Evolutionary conservation across 306 rosid genomes (phyloP).

Genomic region (Pachyrhizus erosus): DNA sequence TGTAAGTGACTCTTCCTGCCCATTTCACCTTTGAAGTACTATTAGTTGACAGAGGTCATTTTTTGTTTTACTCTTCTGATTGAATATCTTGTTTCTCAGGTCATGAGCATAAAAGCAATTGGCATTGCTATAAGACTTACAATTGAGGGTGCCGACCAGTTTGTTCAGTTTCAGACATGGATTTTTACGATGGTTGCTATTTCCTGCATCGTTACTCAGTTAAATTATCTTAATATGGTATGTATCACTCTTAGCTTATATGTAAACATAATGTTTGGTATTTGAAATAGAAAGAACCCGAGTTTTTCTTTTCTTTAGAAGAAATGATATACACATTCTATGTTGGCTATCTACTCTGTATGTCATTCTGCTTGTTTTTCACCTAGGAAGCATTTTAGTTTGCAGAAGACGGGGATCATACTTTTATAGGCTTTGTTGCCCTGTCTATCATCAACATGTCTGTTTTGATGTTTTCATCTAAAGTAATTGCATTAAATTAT

Average conservation of each 20-base stretch:
- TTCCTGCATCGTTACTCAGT: conserved; percentile 74
- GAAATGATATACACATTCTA: neutral
- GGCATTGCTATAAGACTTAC: conserved; percentile 89
- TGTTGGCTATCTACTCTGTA: conserved; percentile 6
- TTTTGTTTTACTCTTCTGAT: conserved; percentile 37
- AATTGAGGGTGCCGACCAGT: conserved; percentile 76
- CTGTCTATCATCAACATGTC: neutral
- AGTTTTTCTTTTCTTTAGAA: conserved; percentile 16
- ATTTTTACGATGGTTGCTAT: conserved; percentile 74
- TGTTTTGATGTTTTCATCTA: conserved; percentile 18
- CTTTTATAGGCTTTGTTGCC: neutral
- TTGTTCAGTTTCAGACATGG: conserved; percentile 75
- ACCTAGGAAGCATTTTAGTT: conserved; percentile 33
- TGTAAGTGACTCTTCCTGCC: conserved; percentile 52
- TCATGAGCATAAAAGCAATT: conserved; percentile 88
- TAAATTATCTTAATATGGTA: conserved; percentile 89
- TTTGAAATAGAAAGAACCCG: conserved; percentile 20
- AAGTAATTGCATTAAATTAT: conserved; percentile 4
- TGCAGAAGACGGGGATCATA: neutral
- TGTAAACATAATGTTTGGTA: neutral
- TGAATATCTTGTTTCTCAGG: conserved; percentile 55
- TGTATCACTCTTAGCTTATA: conserved; percentile 31
- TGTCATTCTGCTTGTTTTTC: conserved; percentile 18
- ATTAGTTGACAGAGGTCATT: neutral
- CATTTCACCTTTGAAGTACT: neutral